Evolutionary conservation across 1,284 basidiomycete genomes (phyloP).

Genomic region (Takashimella koratensis): DNA sequence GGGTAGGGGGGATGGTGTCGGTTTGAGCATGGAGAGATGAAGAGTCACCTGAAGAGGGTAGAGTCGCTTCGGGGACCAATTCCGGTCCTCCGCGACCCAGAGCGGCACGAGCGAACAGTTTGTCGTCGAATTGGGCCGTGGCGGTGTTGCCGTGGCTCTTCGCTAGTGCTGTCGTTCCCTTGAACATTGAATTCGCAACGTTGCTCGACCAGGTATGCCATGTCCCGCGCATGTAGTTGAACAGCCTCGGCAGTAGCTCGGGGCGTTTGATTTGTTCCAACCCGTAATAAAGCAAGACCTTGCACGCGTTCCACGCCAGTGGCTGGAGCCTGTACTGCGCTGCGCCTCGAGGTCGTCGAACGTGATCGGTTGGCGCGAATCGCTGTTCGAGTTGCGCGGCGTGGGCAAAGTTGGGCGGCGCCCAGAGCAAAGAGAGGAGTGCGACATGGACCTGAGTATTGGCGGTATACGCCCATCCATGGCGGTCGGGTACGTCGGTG

Average conservation of each 20-base stretch:
- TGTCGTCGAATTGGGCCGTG: constrained; percentile 6
- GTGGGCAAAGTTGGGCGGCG: constrained; percentile 38
- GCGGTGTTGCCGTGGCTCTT: constrained; percentile 5
- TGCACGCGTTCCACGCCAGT: constrained; percentile 30
- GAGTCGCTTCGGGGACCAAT: neutral
- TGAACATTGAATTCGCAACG: constrained; percentile 25
- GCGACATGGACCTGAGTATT: constrained; percentile 47
- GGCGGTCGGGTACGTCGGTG: constrained; percentile 5
- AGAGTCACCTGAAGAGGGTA: neutral
- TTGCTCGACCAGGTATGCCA: constrained; percentile 5
- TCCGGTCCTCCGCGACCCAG: too few species aligned
- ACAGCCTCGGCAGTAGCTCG: constrained; percentile 19
- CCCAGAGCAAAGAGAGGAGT: constrained; percentile 42
- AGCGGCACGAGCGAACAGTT: constrained; percentile 1
- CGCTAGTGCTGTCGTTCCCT: constrained; percentile 5
- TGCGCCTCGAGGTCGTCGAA: constrained; percentile 3
- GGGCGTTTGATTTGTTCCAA: constrained; percentile 25
- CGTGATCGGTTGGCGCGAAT: neutral
- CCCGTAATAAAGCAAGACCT: constrained; percentile 38
- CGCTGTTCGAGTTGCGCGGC: constrained; percentile 7
- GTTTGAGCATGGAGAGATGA: neutral
- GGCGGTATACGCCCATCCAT: constrained; percentile 42
- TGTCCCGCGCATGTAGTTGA: constrained; percentile 30
- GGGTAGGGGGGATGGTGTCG: too few species aligned
- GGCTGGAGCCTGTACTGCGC: constrained; percentile 34